Percentiles rank a stretch among this genome's conserved stretches.
Evolutionary conservation across 2,329 filamentous ascomycete species (phyloP).

Genomic region (Hypoxylon sp.): DNA sequence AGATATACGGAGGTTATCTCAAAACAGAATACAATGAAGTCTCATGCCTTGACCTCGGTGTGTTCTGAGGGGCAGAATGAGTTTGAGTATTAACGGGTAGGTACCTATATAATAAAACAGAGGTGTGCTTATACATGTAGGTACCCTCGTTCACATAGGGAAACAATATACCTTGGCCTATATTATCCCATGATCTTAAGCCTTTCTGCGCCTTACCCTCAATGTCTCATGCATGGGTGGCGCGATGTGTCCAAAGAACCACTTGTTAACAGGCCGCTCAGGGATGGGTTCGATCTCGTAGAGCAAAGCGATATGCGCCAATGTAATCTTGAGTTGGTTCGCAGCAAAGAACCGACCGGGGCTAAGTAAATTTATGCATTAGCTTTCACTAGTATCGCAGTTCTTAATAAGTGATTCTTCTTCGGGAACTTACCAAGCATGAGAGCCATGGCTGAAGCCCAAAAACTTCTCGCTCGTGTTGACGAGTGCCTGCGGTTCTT

Average conservation of each 20-base stretch:
- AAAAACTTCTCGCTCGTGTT: slow-evolving; percentile 56
- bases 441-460: slow-evolving; percentile 57
- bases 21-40: too few relatives aligned
- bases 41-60: too few relatives aligned
- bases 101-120: too few relatives aligned
- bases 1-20: slow-evolving; percentile 47
- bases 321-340: slow-evolving; percentile 57
- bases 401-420: background rate
- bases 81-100: too few relatives aligned
- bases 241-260: slow-evolving; percentile 54
- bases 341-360: slow-evolving; percentile 59
- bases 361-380: slow-evolving; percentile 34
- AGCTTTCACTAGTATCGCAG: background rate
- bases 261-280: slow-evolving; percentile 47
- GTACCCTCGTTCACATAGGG: too few relatives aligned
- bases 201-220: slow-evolving; percentile 43
- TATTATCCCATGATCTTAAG: background rate
- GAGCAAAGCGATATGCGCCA: slow-evolving; percentile 54
- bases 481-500: slow-evolving; percentile 47
- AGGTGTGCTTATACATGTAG: too few relatives aligned
- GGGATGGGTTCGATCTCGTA: slow-evolving; percentile 57
- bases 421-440: slow-evolving; percentile 54
- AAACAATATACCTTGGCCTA: too few relatives aligned
- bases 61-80: too few relatives aligned
- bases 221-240: slow-evolving; percentile 48